phyloP scores from a whole-genome alignment of 495 filamentous ascomycete genomes.

The Trichoderma virens region DNA sequence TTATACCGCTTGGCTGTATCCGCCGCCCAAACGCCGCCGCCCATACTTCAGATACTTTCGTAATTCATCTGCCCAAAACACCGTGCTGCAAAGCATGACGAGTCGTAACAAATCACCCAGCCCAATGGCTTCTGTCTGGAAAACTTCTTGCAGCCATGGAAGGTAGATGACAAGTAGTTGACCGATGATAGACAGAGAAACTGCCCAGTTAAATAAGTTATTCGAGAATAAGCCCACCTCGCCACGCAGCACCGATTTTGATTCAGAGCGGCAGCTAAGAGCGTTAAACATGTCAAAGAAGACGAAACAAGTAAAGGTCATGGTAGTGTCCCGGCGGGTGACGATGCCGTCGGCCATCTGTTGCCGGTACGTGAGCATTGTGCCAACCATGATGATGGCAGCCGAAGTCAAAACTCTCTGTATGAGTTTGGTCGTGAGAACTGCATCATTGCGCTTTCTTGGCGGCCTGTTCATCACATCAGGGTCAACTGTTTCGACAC shows the following conservation, averaged over 20 bases:
- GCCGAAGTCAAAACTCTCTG: slow-evolving; percentile 82
- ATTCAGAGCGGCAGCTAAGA: slow-evolving; percentile 83
- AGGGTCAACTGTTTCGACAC: slow-evolving; percentile 91
- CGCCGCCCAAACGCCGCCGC: slow-evolving; percentile 27
- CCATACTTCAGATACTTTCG: slow-evolving; percentile 64
- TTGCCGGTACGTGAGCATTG: slow-evolving; percentile 79
- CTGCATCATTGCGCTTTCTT: slow-evolving; percentile 72
- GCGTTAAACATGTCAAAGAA: slow-evolving; percentile 99
- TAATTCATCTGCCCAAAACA: slow-evolving; percentile 91
- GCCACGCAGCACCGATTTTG: slow-evolving; percentile 77
- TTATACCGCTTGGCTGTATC: slow-evolving; percentile 45
- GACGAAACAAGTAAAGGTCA: slow-evolving; percentile 98
- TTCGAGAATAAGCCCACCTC: slow-evolving; percentile 79
- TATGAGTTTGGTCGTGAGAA: slow-evolving; percentile 75
- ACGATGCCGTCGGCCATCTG: slow-evolving; percentile 84
- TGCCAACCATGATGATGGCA: slow-evolving; percentile 81
- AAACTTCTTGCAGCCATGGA: slow-evolving; percentile 83
- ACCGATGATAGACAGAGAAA: slow-evolving; percentile 71
- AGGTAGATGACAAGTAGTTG: slow-evolving; percentile 90
- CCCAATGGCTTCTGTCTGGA: slow-evolving; percentile 85
- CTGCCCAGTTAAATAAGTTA: slow-evolving; percentile 92
- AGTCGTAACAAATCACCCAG: slow-evolving; percentile 64
- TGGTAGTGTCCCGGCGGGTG: slow-evolving; percentile 90
- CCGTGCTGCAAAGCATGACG: slow-evolving; percentile 66
- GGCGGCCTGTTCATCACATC: slow-evolving; percentile 90